phyloP scores from a whole-genome alignment of 495 filamentous ascomycete genomes.

The Lasiosphaeriaceae sp. region DNA sequence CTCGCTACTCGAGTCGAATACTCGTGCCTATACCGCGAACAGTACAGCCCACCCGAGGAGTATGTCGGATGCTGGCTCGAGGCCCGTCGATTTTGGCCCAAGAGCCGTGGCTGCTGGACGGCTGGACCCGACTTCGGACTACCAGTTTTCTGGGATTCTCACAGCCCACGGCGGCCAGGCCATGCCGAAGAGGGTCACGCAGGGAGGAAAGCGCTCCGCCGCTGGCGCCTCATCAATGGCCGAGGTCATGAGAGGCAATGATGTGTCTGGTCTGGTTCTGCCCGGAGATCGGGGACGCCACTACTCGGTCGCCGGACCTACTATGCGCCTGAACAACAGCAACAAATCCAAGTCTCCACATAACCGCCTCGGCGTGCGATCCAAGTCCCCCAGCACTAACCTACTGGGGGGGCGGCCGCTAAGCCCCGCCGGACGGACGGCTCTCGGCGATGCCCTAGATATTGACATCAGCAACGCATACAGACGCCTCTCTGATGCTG shows the following conservation, averaged over 20 bases:
- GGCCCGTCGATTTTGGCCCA: conserved; percentile 39
- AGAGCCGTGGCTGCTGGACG: conserved; percentile 23
- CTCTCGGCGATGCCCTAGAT: conserved; percentile 48
- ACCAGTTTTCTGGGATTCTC: conserved; percentile 52
- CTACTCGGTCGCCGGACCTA: conserved; percentile 40
- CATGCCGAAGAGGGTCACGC: conserved; percentile 41
- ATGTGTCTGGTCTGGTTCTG: conserved; percentile 39
- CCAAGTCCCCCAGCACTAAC: conserved; percentile 52
- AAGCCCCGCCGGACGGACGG: conserved; percentile 36
- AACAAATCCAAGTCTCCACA: conserved; percentile 61
- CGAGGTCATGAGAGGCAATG: conserved; percentile 45
- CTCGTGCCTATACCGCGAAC: conserved; percentile 11
- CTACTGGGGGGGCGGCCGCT: conserved; percentile 34
- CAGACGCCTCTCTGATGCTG: conserved; percentile 62
- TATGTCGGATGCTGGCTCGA: conserved; percentile 47
- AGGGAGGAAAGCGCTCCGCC: conserved; percentile 36
- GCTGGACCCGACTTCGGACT: conserved; percentile 42
- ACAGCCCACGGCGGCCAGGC: conserved; percentile 41
- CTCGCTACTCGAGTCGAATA: conserved; percentile 32
- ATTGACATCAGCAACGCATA: conserved; percentile 58
- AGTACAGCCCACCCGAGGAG: conserved; percentile 40
- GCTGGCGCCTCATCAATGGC: conserved; percentile 38
- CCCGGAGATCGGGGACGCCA: conserved; percentile 43
- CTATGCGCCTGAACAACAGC: conserved; percentile 33
- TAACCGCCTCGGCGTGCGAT: conserved; percentile 51